Conservation (phyloP, 2,329 filamentous ascomycete genomes). For the Pestalotiopsis fici region DNA sequence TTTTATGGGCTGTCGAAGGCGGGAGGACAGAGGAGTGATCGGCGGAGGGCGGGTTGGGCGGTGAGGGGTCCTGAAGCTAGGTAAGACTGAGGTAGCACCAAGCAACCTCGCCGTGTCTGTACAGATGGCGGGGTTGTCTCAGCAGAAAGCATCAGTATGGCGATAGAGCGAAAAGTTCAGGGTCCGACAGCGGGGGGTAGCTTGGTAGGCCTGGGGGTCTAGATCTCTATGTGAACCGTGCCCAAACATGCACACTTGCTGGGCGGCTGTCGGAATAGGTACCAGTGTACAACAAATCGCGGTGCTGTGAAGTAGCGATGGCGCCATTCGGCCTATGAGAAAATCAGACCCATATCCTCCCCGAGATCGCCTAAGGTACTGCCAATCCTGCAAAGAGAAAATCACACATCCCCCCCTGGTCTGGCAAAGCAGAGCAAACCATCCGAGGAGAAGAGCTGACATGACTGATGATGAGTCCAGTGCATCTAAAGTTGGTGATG, state of each 20-base stretch:
- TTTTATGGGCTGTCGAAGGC: slow-evolving; percentile 2
- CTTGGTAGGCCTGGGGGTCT: not conserved
- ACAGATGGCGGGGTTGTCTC: slow-evolving; percentile 15
- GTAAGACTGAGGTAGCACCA: not conserved
- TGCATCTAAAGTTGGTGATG: not conserved
- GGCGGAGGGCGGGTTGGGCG: slow-evolving; percentile 13
- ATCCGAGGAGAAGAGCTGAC: not conserved
- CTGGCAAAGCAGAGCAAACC: not conserved
- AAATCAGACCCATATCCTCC: not conserved
- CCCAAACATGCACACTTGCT: not conserved
- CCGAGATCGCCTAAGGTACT: not conserved
- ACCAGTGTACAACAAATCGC: too few species aligned
- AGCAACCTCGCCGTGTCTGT: not conserved
- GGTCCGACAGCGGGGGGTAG: slow-evolving; percentile 23
- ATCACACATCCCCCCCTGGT: not conserved
- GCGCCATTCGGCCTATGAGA: not conserved
- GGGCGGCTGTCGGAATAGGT: not conserved
- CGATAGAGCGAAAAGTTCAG: slow-evolving; percentile 14
- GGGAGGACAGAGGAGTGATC: slow-evolving; percentile 5
- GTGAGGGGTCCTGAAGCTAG: slow-evolving; percentile 4
- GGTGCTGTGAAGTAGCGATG: not conserved
- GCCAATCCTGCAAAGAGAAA: not conserved
- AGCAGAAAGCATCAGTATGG: slow-evolving; percentile 15
- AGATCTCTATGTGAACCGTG: not conserved
- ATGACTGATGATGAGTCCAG: not conserved